phyloP scores from a whole-genome alignment of 164 flowering plant species.

The Sedum album region DNA sequence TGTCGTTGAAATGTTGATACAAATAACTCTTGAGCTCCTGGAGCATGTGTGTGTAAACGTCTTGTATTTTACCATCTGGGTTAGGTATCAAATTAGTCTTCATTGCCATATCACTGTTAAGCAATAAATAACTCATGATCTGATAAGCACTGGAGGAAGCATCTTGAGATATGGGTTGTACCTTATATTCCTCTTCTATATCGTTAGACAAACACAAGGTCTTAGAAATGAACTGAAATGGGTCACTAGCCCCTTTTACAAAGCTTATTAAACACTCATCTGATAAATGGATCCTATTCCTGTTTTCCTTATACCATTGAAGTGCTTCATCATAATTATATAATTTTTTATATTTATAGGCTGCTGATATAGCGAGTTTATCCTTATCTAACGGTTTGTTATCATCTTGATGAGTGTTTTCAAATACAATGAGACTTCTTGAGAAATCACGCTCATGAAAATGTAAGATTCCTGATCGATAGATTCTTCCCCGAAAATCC shows the following conservation, averaged over 20 bases:
- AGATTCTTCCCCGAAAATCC: neutral
- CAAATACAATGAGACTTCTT: neutral
- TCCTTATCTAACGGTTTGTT: neutral
- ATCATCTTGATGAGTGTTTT: neutral
- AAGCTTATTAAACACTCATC: neutral
- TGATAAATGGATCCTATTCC: neutral
- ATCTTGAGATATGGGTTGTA: neutral
- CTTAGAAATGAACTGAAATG: neutral
- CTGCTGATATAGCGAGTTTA: neutral
- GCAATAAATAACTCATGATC: constrained; percentile 9
- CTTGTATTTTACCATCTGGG: neutral
- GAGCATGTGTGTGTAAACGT: neutral
- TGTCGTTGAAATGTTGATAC: neutral
- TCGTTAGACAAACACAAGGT: neutral
- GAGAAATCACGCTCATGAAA: neutral
- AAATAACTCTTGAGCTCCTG: neutral
- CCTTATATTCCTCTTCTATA: neutral
- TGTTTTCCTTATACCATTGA: neutral
- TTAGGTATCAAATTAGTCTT: neutral
- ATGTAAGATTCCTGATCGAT: neutral
- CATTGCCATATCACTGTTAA: neutral
- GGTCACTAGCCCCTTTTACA: neutral
- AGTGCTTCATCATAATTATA: neutral
- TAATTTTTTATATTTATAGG: neutral
- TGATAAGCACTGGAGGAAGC: constrained; percentile 3